These are phyloP conservation scores for Botrytis elliptica DNA, from an alignment of 2,329 filamentous ascomycete genomes.

Conservation along the genomic window DNA sequence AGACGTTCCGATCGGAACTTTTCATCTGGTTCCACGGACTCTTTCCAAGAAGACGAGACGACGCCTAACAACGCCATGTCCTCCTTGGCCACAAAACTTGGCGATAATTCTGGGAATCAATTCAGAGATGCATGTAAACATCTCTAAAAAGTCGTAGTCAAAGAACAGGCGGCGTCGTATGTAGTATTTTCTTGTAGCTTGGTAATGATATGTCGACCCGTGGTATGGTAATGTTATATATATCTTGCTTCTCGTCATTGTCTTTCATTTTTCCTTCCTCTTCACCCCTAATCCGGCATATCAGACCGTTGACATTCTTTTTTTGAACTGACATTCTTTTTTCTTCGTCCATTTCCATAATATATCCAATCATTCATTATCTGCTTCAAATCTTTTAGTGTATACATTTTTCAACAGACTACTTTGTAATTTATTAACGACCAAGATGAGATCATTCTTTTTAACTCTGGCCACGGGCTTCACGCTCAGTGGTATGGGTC, in stretches of 20 bases:
- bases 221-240: not conserved
- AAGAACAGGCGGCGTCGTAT: not conserved
- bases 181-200: not conserved
- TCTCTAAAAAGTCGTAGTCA: not conserved
- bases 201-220: not conserved
- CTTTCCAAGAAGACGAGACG: not conserved
- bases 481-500: slow-evolving; percentile 15
- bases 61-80: slow-evolving; percentile 9
- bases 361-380: not conserved
- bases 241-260: not conserved
- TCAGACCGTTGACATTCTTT: slow-evolving; percentile 11
- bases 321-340: not conserved
- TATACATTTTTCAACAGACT: not conserved
- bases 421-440: slow-evolving; percentile 8
- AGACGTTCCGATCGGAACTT: not conserved
- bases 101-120: not conserved
- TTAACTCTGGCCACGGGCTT: slow-evolving; percentile 19
- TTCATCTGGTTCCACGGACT: not conserved
- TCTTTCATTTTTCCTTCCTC: not conserved
- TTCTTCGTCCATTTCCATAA: not conserved
- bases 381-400: not conserved
- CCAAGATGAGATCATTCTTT: slow-evolving; percentile 19
- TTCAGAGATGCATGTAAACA: not conserved
- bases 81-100: not conserved
- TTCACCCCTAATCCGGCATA: not conserved